These are phyloP conservation scores for Aspergillus sp. DNA, from an alignment of 2,329 filamentous ascomycete species.

Conservation along the genomic window DNA sequence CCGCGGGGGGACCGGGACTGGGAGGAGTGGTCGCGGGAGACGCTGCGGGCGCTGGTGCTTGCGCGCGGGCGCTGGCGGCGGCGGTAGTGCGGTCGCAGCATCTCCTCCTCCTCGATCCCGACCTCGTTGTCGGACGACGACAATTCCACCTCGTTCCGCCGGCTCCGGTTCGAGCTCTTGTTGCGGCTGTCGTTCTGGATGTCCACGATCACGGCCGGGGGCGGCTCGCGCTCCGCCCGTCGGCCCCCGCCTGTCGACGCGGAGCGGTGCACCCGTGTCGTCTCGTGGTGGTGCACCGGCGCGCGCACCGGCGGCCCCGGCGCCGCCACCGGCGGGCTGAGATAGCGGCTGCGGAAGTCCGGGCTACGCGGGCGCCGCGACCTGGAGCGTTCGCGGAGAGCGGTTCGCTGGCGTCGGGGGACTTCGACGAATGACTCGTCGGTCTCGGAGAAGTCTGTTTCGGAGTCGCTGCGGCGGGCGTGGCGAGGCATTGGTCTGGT, in stretches of 20 bases:
- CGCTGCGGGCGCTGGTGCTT: slow-evolving; percentile 14
- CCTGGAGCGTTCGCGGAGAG: slow-evolving; percentile 20
- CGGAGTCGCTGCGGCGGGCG: slow-evolving; percentile 14
- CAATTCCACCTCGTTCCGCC: slow-evolving; percentile 12
- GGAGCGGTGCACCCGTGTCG: slow-evolving; percentile 22
- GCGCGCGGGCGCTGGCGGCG: slow-evolving; percentile 12
- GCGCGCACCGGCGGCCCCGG: too few relatives aligned
- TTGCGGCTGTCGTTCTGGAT: slow-evolving; percentile 24
- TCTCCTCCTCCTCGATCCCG: slow-evolving; percentile 15
- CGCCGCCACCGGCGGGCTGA: slow-evolving; percentile 19
- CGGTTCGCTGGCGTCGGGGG: slow-evolving; percentile 11
- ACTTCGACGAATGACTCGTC: slow-evolving; percentile 22
- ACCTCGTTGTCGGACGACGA: slow-evolving; percentile 3
- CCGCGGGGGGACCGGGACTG: slow-evolving; percentile 7
- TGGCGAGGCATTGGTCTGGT: slow-evolving; percentile 2
- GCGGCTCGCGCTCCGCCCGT: slow-evolving; percentile 12
- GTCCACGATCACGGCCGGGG: slow-evolving; percentile 25
- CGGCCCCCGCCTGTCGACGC: slow-evolving; percentile 27
- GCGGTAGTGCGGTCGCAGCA: slow-evolving; percentile 13
- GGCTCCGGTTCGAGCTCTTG: slow-evolving; percentile 18
- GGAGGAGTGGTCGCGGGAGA: slow-evolving; percentile 18
- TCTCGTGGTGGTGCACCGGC: too few relatives aligned
- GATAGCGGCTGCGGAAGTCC: slow-evolving; percentile 15
- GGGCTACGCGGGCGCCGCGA: slow-evolving; percentile 22
- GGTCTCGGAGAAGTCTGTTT: slow-evolving; percentile 26